Conservation (phyloP, 345 rosid genomes). For the Clausena lansium region DNA sequence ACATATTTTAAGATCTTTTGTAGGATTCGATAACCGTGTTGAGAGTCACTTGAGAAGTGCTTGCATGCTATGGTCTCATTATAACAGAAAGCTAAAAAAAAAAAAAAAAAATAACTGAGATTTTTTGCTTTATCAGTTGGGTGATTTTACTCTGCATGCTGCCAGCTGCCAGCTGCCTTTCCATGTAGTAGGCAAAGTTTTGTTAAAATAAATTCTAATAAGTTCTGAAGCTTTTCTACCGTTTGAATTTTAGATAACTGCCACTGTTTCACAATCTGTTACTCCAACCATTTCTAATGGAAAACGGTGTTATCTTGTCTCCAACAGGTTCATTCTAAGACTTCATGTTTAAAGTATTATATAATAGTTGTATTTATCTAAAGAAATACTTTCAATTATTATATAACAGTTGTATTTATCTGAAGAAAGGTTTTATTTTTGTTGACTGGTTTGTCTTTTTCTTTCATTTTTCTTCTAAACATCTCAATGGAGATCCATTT, state of each 20-base stretch:
- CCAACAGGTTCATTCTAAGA: conserved; percentile 53
- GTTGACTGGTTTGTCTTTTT: background rate
- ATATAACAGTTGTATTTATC: no score
- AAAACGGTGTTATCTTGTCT: conserved; percentile 75
- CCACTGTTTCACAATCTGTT: conserved; percentile 56
- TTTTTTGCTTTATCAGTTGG: background rate
- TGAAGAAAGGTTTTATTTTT: background rate
- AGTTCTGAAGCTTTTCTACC: conserved; percentile 16
- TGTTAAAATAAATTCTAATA: background rate
- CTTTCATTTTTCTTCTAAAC: background rate
- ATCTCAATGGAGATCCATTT: conserved; percentile 8
- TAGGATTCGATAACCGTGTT: background rate
- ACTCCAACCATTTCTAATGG: conserved; percentile 67
- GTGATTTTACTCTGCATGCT: background rate
- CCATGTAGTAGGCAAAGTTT: background rate
- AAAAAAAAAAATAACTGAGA: background rate
- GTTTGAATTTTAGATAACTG: conserved; percentile 49
- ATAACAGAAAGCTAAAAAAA: background rate
- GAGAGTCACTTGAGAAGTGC: background rate
- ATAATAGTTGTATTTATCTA: background rate
- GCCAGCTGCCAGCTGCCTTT: conserved; percentile 7
- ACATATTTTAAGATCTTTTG: background rate
- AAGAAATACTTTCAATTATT: no score
- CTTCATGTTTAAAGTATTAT: conserved; percentile 9
- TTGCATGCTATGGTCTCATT: background rate